Evolutionary conservation across 768 basidiomycete genomes (phyloP), one percentile per base, ranked within the genome.

Genomic region (Paxillus rubicundulus): DNA sequence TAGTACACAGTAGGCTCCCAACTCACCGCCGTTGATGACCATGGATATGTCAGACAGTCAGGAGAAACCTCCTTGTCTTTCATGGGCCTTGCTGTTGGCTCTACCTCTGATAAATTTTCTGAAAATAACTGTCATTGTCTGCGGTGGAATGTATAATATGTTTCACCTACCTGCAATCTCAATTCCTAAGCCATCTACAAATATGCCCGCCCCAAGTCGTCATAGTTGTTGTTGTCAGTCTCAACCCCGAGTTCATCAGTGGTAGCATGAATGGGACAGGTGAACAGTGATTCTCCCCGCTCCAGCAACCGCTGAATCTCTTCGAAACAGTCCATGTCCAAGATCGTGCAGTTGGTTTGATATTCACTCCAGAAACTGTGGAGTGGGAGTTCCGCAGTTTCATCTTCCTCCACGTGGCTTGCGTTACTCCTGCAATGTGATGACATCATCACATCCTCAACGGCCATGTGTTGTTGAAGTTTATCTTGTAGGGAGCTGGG

Each of bases 51-150:
- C 38, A 48, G 47, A 33, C 14, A 24, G 36, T 50, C 37, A 30
- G 79, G 77, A 68, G 68, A 64, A 72, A 72, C 46, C 71, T 74
- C 49, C 46, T 70, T 59, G 7, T 33, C 21, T 32, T 30, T n/a
- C 34, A 24, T 37, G 18, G 13, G 10, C 17, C 5, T 45, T 45
- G 45, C 8, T 30, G 45, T 45, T 18, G 27, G 16, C 27, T 45
- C 17, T 13, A 45, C 18, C 10, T 36, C 16, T 4, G 9, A 36
- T 10, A 16, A 16, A 36, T 16, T 12, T 12, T 36, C 34, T 36
- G 16, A 3, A 36, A 5, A 12, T 36, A 4, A 10, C 34, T 12
- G 13, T 36, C 9, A 36, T 12, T 10, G 4, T 16, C 34, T 36
- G 34, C 13, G 9, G 16, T n/a, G 9, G 13, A 12, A 36, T 28